Conservation (phyloP, 2,329 filamentous ascomycete species). For the Diaporthe citri region DNA sequence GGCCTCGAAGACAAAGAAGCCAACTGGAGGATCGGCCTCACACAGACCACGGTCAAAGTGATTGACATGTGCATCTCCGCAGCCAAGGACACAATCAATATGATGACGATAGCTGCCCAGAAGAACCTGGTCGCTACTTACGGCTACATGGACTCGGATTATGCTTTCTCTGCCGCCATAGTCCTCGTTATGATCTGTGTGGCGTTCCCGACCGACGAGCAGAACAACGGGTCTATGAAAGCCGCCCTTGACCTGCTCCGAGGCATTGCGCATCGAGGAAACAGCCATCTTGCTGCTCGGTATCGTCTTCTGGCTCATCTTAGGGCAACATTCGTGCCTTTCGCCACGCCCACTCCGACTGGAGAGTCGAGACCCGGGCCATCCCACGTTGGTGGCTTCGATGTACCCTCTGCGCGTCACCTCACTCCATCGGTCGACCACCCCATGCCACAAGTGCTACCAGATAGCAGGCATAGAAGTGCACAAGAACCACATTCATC, state of each 20-base stretch:
- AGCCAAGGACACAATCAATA: conserved; percentile 60
- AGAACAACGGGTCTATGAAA: conserved; percentile 59
- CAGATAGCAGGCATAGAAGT: no score
- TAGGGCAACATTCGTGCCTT: conserved; percentile 45
- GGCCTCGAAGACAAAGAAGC: conserved; percentile 49
- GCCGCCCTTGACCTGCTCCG: conserved; percentile 59
- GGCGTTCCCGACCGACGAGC: conserved; percentile 60
- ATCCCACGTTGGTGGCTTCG: background rate
- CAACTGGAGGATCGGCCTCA: conserved; percentile 62
- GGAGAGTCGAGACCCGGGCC: background rate
- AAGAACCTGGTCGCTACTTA: conserved; percentile 67
- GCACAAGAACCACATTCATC: background rate
- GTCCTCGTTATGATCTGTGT: conserved; percentile 68
- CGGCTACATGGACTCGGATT: conserved; percentile 69
- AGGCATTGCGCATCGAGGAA: conserved; percentile 65
- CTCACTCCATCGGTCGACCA: background rate
- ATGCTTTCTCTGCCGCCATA: conserved; percentile 66
- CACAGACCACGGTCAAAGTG: conserved; percentile 60
- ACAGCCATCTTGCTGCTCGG: conserved; percentile 59
- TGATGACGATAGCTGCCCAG: conserved; percentile 62
- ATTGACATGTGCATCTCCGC: conserved; percentile 66
- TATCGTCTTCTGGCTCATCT: conserved; percentile 50
- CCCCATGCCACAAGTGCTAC: background rate
- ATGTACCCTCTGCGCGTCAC: background rate
- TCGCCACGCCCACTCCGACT: background rate